A percentile compares a stretch with the other conserved stretches of the same genome.
Evolutionary conservation across 345 rosid species (phyloP).

Genomic region (Gossypioides kirkii): DNA sequence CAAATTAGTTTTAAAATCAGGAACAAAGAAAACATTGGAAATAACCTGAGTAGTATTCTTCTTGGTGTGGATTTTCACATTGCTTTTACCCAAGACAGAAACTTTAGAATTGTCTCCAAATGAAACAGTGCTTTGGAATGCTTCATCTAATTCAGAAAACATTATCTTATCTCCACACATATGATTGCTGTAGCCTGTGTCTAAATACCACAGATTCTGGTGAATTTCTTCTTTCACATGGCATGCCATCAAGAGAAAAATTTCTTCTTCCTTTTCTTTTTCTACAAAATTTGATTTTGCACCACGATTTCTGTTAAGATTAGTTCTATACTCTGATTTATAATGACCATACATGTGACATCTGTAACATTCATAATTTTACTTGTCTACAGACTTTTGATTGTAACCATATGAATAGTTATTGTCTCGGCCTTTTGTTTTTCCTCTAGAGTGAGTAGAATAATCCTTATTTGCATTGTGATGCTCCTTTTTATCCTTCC

Average conservation of each 20-base stretch:
- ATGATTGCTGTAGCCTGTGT: neutral
- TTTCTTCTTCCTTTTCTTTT: neutral
- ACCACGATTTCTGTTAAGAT: neutral
- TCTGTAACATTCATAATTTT: neutral
- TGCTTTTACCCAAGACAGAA: too few species aligned
- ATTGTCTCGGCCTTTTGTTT: neutral
- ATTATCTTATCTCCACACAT: too few species aligned
- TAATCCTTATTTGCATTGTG: neutral
- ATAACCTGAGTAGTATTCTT: too few species aligned
- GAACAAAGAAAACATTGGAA: too few species aligned
- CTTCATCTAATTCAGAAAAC: too few species aligned
- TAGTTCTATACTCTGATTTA: neutral
- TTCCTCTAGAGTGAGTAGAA: neutral
- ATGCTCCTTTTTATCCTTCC: neutral
- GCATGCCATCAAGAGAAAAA: neutral
- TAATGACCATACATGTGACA: neutral
- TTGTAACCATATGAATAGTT: neutral
- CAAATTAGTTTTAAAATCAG: too few species aligned
- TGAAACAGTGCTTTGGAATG: too few species aligned
- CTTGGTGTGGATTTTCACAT: too few species aligned
- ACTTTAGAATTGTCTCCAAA: too few species aligned
- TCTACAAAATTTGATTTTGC: neutral
- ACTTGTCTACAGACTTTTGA: too few species aligned
- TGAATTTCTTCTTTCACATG: neutral
- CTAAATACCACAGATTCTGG: neutral